phyloP scores from a whole-genome alignment of 2,329 filamentous ascomycete species.

The Cladophialophora bantiana region DNA sequence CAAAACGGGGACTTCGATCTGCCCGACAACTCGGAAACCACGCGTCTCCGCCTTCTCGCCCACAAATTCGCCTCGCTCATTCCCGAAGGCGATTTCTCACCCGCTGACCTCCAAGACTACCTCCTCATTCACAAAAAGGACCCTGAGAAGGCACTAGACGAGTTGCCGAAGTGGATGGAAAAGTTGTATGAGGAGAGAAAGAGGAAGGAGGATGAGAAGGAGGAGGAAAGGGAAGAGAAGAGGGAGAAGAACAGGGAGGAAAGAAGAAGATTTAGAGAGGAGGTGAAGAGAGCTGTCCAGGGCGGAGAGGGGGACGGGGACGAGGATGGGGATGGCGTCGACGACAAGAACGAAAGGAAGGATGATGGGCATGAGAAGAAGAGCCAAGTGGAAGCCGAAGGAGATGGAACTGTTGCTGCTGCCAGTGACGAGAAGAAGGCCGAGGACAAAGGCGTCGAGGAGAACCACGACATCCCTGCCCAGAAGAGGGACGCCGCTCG shows the following conservation, averaged over 20 bases:
- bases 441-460: neutral
- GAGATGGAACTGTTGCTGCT: neutral
- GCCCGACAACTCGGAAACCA: constrained; percentile 5
- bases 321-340: constrained; percentile 10
- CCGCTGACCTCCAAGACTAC: constrained; percentile 62
- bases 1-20: neutral
- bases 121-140: constrained; percentile 59
- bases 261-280: constrained; percentile 25
- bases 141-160: constrained; percentile 53
- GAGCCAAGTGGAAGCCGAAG: neutral
- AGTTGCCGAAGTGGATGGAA: constrained; percentile 52
- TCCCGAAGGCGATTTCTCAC: constrained; percentile 58
- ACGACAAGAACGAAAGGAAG: neutral
- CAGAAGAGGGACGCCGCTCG: neutral
- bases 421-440: neutral
- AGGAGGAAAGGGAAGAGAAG: constrained; percentile 31
- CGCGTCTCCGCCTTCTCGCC: constrained; percentile 50
- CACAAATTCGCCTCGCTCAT: constrained; percentile 54
- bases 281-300: constrained; percentile 29
- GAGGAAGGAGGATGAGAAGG: constrained; percentile 36
- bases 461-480: constrained; percentile 3
- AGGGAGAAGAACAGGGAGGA: constrained; percentile 26
- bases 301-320: constrained; percentile 16
- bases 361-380: neutral
- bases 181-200: constrained; percentile 31